A percentile compares a stretch with the other conserved stretches of the same genome.
Conservation (phyloP, 495 filamentous ascomycete genomes). For the Xylaria castorea region DNA sequence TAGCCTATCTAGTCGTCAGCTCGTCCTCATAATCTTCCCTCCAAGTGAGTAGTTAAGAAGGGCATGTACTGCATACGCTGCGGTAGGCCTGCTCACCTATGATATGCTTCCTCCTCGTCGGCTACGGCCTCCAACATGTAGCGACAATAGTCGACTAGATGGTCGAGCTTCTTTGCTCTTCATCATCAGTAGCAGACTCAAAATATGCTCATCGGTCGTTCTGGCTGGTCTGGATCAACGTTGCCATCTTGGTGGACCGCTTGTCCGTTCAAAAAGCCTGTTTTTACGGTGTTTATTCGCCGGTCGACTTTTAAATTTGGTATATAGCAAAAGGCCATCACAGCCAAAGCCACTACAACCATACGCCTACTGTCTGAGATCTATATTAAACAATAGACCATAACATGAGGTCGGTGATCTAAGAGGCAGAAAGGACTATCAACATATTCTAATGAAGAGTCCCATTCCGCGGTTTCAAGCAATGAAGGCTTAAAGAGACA, state of each 20-base stretch:
- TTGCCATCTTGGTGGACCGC: background rate
- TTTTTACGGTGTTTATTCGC: background rate
- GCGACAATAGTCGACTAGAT: background rate
- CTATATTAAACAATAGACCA: background rate
- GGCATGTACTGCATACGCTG: background rate
- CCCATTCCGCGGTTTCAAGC: background rate
- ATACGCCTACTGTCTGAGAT: background rate
- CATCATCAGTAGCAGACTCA: background rate
- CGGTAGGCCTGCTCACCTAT: too few species aligned
- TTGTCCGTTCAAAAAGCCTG: background rate
- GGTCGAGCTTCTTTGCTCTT: background rate
- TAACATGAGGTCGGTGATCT: background rate
- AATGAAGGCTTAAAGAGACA: background rate
- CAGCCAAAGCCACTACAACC: background rate
- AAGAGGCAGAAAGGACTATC: background rate
- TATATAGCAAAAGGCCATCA: background rate
- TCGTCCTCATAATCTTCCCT: background rate
- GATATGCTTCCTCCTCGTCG: background rate
- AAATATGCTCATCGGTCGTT: background rate
- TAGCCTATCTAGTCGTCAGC: too few species aligned
- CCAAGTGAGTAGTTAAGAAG: background rate
- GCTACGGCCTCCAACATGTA: background rate
- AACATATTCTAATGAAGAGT: background rate
- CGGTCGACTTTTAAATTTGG: background rate
- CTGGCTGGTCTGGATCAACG: background rate